A percentile compares a stretch with the other conserved stretches of the same genome.
Evolutionary conservation across 257 asterid species (phyloP).

Genomic region (Jaltomata sinuosa): DNA sequence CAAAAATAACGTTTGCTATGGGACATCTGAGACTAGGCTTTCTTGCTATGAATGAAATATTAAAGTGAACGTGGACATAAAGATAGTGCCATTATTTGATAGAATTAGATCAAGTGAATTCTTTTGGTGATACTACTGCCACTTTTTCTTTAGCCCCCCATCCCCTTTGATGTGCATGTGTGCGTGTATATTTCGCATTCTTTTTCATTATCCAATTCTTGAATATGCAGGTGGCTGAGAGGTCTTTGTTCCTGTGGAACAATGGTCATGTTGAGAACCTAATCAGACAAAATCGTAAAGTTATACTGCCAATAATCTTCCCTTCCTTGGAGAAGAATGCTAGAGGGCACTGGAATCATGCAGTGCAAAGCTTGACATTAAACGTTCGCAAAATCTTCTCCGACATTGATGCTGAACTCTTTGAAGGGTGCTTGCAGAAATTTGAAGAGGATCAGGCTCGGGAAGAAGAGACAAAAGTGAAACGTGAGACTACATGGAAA

Average conservation of each 20-base stretch:
- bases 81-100: neutral
- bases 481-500: conserved; percentile 56
- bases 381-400: conserved; percentile 54
- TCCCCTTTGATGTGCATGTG: neutral
- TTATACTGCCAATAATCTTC: conserved; percentile 59
- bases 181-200: neutral
- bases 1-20: neutral
- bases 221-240: conserved; percentile 56
- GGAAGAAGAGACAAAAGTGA: conserved; percentile 28
- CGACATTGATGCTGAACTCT: conserved; percentile 50
- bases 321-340: conserved; percentile 60
- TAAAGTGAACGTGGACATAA: neutral
- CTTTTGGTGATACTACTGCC: neutral
- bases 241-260: conserved; percentile 68
- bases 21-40: neutral
- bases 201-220: neutral
- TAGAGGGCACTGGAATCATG: conserved; percentile 61
- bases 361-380: conserved; percentile 55
- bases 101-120: neutral
- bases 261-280: conserved; percentile 52
- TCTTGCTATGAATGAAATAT: neutral
- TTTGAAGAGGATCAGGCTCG: conserved; percentile 45
- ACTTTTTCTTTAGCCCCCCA: neutral
- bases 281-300: conserved; percentile 59
- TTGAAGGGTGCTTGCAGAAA: conserved; percentile 46